phyloP scores from a whole-genome alignment of 495 filamentous ascomycete species.

The Tetracladium marchalianum region DNA sequence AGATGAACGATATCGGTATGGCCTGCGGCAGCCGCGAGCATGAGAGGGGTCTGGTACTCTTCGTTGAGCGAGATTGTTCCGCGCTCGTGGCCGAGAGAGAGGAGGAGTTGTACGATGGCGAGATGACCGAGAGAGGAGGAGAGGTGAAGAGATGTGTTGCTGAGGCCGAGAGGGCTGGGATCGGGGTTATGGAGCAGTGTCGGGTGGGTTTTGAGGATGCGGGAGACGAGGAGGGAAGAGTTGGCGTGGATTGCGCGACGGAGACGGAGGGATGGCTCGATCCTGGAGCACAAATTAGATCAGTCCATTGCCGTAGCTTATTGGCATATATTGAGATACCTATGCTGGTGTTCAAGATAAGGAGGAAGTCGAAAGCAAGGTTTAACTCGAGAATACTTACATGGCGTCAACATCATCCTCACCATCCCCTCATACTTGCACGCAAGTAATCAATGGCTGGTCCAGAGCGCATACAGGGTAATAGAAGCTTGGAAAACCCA shows the following conservation, averaged over 20 bases:
- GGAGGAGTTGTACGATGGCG: constrained; percentile 45
- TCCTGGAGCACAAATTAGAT: constrained; percentile 33
- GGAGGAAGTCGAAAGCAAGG: too few species aligned
- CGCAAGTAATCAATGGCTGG: too few species aligned
- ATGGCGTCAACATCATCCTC: constrained; percentile 6
- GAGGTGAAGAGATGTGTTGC: constrained; percentile 71
- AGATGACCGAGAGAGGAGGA: constrained; percentile 58
- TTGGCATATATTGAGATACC: too few species aligned
- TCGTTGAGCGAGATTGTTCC: constrained; percentile 56
- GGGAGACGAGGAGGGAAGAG: constrained; percentile 59
- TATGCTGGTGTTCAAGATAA: too few species aligned
- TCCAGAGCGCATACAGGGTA: too few species aligned
- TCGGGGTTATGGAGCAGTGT: constrained; percentile 63
- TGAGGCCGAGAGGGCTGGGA: constrained; percentile 28
- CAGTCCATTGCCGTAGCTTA: background rate
- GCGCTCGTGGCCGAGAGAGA: constrained; percentile 46
- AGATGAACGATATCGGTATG: constrained; percentile 52
- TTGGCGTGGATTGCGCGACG: constrained; percentile 63
- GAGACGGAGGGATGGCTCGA: constrained; percentile 54
- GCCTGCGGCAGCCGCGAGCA: constrained; percentile 47
- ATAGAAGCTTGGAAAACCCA: too few species aligned
- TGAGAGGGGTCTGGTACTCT: constrained; percentile 60
- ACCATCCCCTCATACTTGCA: too few species aligned
- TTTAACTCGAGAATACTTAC: background rate
- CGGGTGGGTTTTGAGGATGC: constrained; percentile 63